Evolutionary conservation across 2,329 filamentous ascomycete genomes (phyloP).

Genomic region (Pseudogymnoascus sp.): DNA sequence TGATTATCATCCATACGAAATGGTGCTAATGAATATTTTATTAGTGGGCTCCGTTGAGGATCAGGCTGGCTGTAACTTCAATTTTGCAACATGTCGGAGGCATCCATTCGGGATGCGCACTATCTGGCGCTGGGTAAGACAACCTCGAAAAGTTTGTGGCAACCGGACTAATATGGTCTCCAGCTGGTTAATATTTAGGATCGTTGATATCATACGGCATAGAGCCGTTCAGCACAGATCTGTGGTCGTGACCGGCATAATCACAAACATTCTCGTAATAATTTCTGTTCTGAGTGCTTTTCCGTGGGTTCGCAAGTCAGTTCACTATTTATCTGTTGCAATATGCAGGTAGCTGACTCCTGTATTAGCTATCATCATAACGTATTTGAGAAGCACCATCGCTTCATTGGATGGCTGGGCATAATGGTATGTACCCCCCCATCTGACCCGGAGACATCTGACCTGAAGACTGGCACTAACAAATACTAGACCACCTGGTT

Average conservation of each 20-base stretch:
- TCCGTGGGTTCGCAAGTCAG: constrained; percentile 37
- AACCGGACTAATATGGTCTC: constrained; percentile 14
- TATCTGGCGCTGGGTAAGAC: constrained; percentile 33
- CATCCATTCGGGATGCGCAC: constrained; percentile 35
- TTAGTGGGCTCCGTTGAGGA: constrained; percentile 33
- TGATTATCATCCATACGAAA: background rate
- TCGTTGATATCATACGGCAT: constrained; percentile 32
- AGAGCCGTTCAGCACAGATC: constrained; percentile 28
- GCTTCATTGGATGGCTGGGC: constrained; percentile 37
- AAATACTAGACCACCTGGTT: constrained; percentile 30
- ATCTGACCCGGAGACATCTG: background rate
- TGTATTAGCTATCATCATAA: constrained; percentile 33
- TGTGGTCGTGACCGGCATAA: constrained; percentile 33
- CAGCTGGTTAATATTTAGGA: constrained; percentile 35
- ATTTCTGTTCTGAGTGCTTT: constrained; percentile 35
- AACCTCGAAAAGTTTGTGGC: background rate
- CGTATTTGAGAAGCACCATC: constrained; percentile 35
- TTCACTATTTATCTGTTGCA: constrained; percentile 14
- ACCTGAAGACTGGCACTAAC: constrained; percentile 12
- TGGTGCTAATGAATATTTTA: constrained; percentile 11
- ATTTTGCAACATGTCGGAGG: constrained; percentile 36
- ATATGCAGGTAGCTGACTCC: constrained; percentile 14
- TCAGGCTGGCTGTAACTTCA: constrained; percentile 33
- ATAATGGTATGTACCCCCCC: constrained; percentile 27
- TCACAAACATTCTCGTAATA: constrained; percentile 33